phyloP scores from a whole-genome alignment of 2,329 filamentous ascomycete genomes.

The Emmonsiellopsis sp. region DNA sequence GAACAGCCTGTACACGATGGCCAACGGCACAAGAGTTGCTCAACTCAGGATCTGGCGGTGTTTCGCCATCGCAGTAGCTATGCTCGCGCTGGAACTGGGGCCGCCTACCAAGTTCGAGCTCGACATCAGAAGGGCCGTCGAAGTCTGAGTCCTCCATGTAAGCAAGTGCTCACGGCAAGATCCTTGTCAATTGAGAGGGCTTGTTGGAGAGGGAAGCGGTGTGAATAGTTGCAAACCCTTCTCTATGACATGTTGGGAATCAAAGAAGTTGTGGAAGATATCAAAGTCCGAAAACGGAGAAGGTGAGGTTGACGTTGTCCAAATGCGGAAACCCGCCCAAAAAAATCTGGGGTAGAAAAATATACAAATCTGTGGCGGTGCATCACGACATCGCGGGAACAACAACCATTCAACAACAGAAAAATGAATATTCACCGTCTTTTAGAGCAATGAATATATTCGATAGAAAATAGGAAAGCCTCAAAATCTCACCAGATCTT shows the following conservation, averaged over 20 bases:
- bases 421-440: not conserved
- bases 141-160: slow-evolving; percentile 17
- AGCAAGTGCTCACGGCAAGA: not conserved
- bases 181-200: too few relatives aligned
- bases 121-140: slow-evolving; percentile 25
- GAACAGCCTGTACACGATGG: slow-evolving; percentile 32
- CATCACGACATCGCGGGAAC: not conserved
- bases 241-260: not conserved
- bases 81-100: slow-evolving; percentile 11
- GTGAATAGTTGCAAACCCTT: too few relatives aligned
- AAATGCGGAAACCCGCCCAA: not conserved
- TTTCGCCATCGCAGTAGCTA: slow-evolving; percentile 1
- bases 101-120: slow-evolving; percentile 9
- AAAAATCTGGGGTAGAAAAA: not conserved
- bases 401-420: not conserved
- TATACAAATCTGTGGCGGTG: not conserved
- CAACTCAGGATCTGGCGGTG: slow-evolving; percentile 11
- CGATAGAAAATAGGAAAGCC: not conserved
- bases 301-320: not conserved
- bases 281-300: not conserved
- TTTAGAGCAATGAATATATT: not conserved
- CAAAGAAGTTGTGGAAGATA: not conserved
- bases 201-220: too few relatives aligned
- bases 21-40: slow-evolving; percentile 29
- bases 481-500: not conserved